Evolutionary conservation across 164 flowering plant genomes (phyloP).

Genomic region (Liriodendron chinense): DNA sequence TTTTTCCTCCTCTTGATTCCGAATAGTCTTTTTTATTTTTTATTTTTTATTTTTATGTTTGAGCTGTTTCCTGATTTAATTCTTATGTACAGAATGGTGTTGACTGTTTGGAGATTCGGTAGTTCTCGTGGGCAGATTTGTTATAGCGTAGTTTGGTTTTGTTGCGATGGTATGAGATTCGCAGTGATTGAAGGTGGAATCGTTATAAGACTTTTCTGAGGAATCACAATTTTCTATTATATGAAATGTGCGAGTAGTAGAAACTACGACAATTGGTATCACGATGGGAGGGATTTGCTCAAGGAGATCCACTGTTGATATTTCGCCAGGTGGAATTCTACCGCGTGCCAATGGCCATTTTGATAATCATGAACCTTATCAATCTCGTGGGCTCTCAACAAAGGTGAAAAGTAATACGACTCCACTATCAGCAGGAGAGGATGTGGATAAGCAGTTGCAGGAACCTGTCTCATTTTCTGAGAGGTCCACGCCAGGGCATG

Average conservation of each 20-base stretch:
- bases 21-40: not conserved
- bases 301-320: slow-evolving; percentile 58
- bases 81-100: not conserved
- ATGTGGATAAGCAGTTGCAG: slow-evolving; percentile 34
- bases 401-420: slow-evolving; percentile 27
- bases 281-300: slow-evolving; percentile 88
- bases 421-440: slow-evolving; percentile 21
- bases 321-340: slow-evolving; percentile 44
- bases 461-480: slow-evolving; percentile 58
- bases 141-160: not conserved
- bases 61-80: not conserved
- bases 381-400: slow-evolving; percentile 31
- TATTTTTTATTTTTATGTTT: not conserved
- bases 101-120: not conserved
- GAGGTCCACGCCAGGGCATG: slow-evolving; percentile 17
- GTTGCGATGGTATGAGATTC: not conserved
- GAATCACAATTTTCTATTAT: not conserved
- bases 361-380: slow-evolving; percentile 29
- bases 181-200: not conserved
- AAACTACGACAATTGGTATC: not conserved
- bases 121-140: not conserved
- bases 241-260: not conserved
- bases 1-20: not conserved
- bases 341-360: slow-evolving; percentile 46
- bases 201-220: not conserved